Evolutionary conservation across 2,329 filamentous ascomycete species (phyloP).

Genomic region (Epichloe sp.): DNA sequence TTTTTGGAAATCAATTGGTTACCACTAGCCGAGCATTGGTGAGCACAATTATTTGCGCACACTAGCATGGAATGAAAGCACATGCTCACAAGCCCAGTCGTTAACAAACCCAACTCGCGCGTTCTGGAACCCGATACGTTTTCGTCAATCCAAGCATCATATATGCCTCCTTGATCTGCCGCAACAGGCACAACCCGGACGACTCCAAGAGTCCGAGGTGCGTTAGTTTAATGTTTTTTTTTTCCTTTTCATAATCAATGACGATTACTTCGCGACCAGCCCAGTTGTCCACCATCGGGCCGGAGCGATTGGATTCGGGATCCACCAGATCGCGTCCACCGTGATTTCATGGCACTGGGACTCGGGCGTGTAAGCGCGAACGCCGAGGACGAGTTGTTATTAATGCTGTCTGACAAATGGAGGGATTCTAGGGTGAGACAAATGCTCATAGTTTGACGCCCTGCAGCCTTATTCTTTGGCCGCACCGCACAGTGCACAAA

Average conservation of each 20-base stretch:
- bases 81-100: background rate
- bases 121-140: background rate
- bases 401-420: too few relatives aligned
- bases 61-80: background rate
- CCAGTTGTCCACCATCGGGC: background rate
- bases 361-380: too few relatives aligned
- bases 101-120: too few relatives aligned
- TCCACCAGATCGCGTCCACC: too few relatives aligned
- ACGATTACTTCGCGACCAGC: background rate
- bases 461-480: too few relatives aligned
- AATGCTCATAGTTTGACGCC: too few relatives aligned
- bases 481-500: too few relatives aligned
- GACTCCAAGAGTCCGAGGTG: background rate
- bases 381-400: too few relatives aligned
- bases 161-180: background rate
- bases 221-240: background rate
- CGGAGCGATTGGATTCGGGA: background rate
- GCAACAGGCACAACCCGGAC: background rate
- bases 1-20: background rate
- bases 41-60: too few relatives aligned
- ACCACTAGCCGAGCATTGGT: too few relatives aligned
- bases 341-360: too few relatives aligned
- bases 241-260: background rate
- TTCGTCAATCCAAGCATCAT: background rate
- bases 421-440: too few relatives aligned